Conservation (phyloP, 208 protist species). For the Tetramitus jugosus region DNA sequence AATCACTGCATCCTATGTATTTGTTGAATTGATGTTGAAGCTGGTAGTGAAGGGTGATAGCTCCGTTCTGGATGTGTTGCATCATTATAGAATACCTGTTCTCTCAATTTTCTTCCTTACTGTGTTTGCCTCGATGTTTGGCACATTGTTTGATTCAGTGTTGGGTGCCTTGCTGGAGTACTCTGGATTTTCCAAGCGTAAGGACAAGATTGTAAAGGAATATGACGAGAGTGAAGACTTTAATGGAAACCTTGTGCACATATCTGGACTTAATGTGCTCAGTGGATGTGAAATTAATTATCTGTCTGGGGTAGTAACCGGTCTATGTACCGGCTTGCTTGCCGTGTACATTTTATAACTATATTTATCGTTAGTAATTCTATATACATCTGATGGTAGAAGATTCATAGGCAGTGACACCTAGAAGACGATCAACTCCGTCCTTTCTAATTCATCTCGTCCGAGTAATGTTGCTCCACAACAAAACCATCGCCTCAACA, state of each 20-base stretch:
- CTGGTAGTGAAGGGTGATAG: background rate
- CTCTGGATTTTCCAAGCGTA: background rate
- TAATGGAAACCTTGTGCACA: background rate
- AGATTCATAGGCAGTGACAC: too few relatives aligned
- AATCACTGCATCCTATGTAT: background rate
- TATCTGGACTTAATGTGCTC: background rate
- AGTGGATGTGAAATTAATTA: background rate
- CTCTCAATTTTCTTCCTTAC: background rate
- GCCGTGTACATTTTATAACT: background rate
- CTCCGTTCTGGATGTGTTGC: background rate
- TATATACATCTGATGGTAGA: too few relatives aligned
- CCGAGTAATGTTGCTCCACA: too few relatives aligned
- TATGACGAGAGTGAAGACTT: background rate
- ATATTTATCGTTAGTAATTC: too few relatives aligned
- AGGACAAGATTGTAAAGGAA: background rate
- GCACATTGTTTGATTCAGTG: background rate
- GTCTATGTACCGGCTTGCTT: background rate
- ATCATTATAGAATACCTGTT: background rate
- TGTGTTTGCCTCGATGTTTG: slow-evolving; percentile 1
- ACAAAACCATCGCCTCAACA: too few relatives aligned
- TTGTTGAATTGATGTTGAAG: background rate
- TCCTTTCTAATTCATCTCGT: too few relatives aligned
- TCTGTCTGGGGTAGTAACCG: background rate
- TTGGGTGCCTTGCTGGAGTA: slow-evolving; percentile 15
- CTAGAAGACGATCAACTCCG: too few relatives aligned